A percentile compares a stretch with the other conserved stretches of the same genome.
These are phyloP conservation scores for Alopecurus myosuroides DNA, from an alignment of 176 grass and related monocot genomes.

Conservation along the genomic window DNA sequence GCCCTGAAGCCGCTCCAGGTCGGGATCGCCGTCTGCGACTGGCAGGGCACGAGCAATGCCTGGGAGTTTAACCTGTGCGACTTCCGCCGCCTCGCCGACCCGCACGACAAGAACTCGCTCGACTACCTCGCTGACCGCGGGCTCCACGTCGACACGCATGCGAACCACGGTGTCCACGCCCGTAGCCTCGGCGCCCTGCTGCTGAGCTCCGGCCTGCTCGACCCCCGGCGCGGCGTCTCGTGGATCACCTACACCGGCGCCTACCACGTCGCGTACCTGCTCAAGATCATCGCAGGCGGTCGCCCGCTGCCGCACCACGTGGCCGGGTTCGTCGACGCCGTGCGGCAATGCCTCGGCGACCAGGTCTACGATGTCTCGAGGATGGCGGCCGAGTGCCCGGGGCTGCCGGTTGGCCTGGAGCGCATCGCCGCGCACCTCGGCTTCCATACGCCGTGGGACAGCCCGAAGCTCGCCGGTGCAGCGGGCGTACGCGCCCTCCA, in stretches of 20 bases:
- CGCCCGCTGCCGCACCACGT: neutral
- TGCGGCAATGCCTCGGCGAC: neutral
- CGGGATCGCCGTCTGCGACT: neutral
- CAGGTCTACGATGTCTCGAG: neutral
- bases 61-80: neutral
- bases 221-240: neutral
- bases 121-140: neutral
- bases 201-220: neutral
- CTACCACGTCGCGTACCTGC: constrained; percentile 7
- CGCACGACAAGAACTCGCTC: neutral
- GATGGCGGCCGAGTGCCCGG: neutral
- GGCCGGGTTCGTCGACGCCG: neutral
- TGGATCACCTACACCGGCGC: neutral
- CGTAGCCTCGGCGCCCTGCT: neutral
- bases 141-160: neutral
- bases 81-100: neutral
- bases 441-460: neutral
- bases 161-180: neutral
- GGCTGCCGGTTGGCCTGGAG: neutral
- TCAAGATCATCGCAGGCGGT: constrained; percentile 1
- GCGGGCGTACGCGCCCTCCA: neutral
- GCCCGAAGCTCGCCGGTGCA: neutral
- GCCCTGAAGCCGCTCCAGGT: neutral
- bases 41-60: rapidly evolving
- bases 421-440: neutral